These are phyloP conservation scores for Ophiostoma fasciatum DNA, from an alignment of 2,329 filamentous ascomycete species.

Conservation along the genomic window DNA sequence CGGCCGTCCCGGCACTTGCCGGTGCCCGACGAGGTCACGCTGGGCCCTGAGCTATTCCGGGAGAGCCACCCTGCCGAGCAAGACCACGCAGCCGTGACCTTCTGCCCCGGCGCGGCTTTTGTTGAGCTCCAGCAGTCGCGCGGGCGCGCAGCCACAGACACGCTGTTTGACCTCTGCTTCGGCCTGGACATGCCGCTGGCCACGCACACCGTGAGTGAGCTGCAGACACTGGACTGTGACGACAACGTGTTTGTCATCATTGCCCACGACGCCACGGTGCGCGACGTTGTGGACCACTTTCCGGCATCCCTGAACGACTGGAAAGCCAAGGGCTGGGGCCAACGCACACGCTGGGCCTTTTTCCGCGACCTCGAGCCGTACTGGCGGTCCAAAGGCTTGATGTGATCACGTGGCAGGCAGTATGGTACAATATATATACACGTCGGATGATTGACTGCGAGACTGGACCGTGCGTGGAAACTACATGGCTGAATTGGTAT, in stretches of 20 bases:
- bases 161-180: constrained; percentile 5
- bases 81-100: neutral
- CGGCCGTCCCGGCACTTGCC: constrained; percentile 11
- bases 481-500: no score
- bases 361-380: constrained; percentile 8
- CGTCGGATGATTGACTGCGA: no score
- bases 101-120: constrained; percentile 6
- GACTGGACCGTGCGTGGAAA: no score
- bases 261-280: constrained; percentile 11
- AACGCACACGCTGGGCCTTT: constrained; percentile 11
- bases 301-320: constrained; percentile 9
- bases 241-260: constrained; percentile 10
- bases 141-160: constrained; percentile 1
- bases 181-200: constrained; percentile 2
- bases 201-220: constrained; percentile 8
- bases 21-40: constrained; percentile 9
- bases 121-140: constrained; percentile 3
- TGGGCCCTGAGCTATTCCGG: neutral
- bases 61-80: neutral
- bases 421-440: neutral
- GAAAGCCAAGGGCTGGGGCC: constrained; percentile 8
- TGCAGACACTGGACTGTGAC: constrained; percentile 11
- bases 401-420: neutral
- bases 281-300: constrained; percentile 9
- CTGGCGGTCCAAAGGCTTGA: constrained; percentile 2